Conservation (phyloP, 2,329 filamentous ascomycete species). For the Cladophialophora yegresii region DNA sequence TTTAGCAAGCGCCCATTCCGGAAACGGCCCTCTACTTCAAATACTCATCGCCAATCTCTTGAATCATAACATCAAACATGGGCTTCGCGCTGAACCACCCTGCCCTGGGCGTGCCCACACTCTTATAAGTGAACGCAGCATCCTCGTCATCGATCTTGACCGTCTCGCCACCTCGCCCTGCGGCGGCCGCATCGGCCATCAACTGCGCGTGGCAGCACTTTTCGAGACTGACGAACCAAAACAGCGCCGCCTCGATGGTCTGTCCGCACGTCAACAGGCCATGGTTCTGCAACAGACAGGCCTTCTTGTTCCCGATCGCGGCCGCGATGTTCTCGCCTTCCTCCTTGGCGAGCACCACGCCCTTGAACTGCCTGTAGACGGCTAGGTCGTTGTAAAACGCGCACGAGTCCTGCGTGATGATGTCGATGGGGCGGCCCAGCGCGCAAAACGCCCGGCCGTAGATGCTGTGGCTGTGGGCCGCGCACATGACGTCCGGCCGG, state of each 20-base stretch:
- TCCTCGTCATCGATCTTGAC: conserved; percentile 69
- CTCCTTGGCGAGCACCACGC: conserved; percentile 46
- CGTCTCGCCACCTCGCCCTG: conserved; percentile 56
- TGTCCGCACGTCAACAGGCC: conserved; percentile 46
- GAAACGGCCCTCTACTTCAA: conserved; percentile 37
- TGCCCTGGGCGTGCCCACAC: conserved; percentile 61
- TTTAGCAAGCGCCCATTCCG: conserved; percentile 34
- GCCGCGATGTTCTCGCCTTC: conserved; percentile 45
- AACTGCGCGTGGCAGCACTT: conserved; percentile 59
- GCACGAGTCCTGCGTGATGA: conserved; percentile 61
- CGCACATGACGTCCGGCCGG: conserved; percentile 60
- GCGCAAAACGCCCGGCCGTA: conserved; percentile 64
- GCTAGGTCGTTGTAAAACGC: conserved; percentile 52
- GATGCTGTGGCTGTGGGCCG: conserved; percentile 61
- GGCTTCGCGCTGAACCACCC: conserved; percentile 74
- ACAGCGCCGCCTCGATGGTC: conserved; percentile 52
- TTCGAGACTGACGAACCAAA: conserved; percentile 58
- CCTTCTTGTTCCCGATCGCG: conserved; percentile 45
- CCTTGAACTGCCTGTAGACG: conserved; percentile 44
- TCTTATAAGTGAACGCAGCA: conserved; percentile 67
- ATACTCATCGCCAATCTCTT: conserved; percentile 60
- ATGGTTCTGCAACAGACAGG: conserved; percentile 48
- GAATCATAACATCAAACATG: conserved; percentile 68
- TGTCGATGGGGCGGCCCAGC: conserved; percentile 61
- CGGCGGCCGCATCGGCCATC: conserved; percentile 53